Conservation (phyloP, 371 early-diverging fungal genomes). For the Rhizomucor pusillus region DNA sequence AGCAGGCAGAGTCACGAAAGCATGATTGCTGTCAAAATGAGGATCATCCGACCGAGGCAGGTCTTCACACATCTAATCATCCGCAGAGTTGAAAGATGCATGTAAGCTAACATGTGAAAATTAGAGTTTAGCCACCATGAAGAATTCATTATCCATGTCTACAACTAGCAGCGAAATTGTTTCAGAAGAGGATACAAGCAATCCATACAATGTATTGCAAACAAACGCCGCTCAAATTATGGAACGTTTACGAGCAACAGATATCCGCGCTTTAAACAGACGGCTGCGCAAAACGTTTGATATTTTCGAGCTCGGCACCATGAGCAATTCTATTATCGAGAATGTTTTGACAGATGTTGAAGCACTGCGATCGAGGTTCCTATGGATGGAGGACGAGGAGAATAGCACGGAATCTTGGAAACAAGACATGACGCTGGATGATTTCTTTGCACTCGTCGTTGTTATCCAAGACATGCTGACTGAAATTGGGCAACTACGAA, state of each 20-base stretch:
- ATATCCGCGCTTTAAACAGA: slow-evolving; percentile 60
- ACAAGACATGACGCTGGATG: slow-evolving; percentile 28
- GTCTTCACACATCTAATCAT: too few species aligned
- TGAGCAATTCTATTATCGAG: slow-evolving; percentile 74
- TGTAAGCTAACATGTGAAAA: too few species aligned
- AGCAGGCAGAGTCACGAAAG: slow-evolving; percentile 6
- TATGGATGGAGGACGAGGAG: slow-evolving; percentile 45
- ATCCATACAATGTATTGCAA: slow-evolving; percentile 15
- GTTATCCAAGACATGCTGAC: slow-evolving; percentile 61
- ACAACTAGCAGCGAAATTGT: slow-evolving; percentile 2
- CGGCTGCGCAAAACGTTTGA: slow-evolving; percentile 64
- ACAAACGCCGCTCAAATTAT: slow-evolving; percentile 21
- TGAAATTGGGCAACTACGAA: slow-evolving; percentile 62
- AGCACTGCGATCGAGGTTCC: slow-evolving; percentile 47
- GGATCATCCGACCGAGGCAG: too few species aligned
- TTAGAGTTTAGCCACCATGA: slow-evolving; percentile 1
- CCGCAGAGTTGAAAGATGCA: too few species aligned
- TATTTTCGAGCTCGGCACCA: slow-evolving; percentile 65
- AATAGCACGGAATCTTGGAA: slow-evolving; percentile 8
- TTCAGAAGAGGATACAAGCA: slow-evolving; percentile 2
- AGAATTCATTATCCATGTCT: slow-evolving; percentile 20
- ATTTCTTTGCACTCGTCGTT: slow-evolving; percentile 57
- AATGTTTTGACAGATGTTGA: slow-evolving; percentile 63
- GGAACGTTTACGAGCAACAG: slow-evolving; percentile 53
- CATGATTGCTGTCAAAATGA: neutral